Conservation (phyloP, 2,329 filamentous ascomycete genomes). For the Ilyonectria robusta region DNA sequence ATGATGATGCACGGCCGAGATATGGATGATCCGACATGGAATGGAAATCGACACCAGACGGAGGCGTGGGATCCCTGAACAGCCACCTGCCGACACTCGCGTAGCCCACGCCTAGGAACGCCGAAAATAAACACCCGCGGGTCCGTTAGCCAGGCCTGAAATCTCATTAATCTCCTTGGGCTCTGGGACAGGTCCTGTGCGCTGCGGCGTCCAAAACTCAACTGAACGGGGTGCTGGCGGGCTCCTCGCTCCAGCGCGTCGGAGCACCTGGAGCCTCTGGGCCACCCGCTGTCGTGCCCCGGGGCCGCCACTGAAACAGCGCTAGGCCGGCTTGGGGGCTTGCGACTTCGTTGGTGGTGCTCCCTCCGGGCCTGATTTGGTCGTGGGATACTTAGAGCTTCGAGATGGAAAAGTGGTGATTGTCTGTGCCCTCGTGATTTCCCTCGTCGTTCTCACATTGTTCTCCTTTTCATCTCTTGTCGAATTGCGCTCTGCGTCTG, state of each 20-base stretch:
- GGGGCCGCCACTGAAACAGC: slow-evolving; percentile 42
- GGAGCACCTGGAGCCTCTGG: slow-evolving; percentile 25
- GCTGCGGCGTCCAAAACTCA: slow-evolving; percentile 1
- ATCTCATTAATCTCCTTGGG: background rate
- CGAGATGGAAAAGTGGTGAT: background rate
- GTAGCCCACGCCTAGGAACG: background rate
- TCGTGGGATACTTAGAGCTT: background rate
- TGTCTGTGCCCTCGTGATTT: background rate
- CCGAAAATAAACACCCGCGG: background rate
- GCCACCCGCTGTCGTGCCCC: slow-evolving; percentile 36
- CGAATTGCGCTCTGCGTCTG: background rate
- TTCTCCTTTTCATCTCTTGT: background rate
- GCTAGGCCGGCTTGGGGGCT: slow-evolving; percentile 34
- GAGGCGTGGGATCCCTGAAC: background rate
- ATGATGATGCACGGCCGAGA: background rate
- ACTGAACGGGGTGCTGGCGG: slow-evolving; percentile 7
- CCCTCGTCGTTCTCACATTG: background rate
- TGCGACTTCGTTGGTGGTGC: slow-evolving; percentile 1
- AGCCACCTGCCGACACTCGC: background rate
- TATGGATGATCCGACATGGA: slow-evolving; percentile 2
- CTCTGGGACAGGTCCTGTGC: background rate
- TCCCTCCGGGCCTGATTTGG: background rate
- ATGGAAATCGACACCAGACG: background rate
- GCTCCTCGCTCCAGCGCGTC: background rate
- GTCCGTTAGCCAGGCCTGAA: background rate